Evolutionary conservation across 768 basidiomycete species (phyloP).

Genomic region (Trametes gibbosa): DNA sequence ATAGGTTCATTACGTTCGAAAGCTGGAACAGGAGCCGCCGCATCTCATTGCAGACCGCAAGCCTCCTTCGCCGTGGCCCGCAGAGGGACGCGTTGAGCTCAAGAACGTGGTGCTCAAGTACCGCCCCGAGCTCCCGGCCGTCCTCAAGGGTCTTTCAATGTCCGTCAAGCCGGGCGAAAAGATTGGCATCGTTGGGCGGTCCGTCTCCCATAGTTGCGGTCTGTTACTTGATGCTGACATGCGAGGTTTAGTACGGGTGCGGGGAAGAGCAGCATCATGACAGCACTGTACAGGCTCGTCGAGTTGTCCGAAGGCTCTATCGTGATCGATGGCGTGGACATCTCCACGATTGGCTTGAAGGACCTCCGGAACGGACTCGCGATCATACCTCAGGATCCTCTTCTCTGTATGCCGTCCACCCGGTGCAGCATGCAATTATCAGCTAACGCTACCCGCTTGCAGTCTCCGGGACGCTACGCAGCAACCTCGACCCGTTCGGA

Average conservation of each 20-base stretch:
- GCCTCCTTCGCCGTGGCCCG: conserved; percentile 70
- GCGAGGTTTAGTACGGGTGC: conserved; percentile 58
- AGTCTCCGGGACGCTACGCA: conserved; percentile 80
- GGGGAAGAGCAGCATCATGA: conserved; percentile 89
- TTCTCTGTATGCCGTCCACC: conserved; percentile 42
- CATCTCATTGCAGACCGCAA: conserved; percentile 60
- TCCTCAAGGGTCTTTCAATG: conserved; percentile 81
- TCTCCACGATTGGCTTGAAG: conserved; percentile 73
- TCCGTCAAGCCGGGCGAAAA: conserved; percentile 75
- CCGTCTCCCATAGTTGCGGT: conserved; percentile 18
- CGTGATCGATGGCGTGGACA: conserved; percentile 78
- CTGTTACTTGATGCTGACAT: background rate
- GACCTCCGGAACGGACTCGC: conserved; percentile 67
- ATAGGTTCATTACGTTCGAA: conserved; percentile 66
- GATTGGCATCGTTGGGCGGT: conserved; percentile 84
- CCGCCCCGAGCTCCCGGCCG: conserved; percentile 82
- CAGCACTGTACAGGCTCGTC: conserved; percentile 80
- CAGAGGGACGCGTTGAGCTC: conserved; percentile 68
- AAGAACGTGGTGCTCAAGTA: conserved; percentile 77
- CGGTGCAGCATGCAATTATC: background rate
- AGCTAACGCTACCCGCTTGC: conserved; percentile 20
- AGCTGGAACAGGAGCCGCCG: conserved; percentile 80
- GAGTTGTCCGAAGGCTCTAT: conserved; percentile 78
- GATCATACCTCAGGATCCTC: conserved; percentile 82
- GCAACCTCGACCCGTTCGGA: conserved; percentile 89